phyloP scores from a whole-genome alignment of 2,329 filamentous ascomycete genomes.

The Purpureocillium takamizusanense region DNA sequence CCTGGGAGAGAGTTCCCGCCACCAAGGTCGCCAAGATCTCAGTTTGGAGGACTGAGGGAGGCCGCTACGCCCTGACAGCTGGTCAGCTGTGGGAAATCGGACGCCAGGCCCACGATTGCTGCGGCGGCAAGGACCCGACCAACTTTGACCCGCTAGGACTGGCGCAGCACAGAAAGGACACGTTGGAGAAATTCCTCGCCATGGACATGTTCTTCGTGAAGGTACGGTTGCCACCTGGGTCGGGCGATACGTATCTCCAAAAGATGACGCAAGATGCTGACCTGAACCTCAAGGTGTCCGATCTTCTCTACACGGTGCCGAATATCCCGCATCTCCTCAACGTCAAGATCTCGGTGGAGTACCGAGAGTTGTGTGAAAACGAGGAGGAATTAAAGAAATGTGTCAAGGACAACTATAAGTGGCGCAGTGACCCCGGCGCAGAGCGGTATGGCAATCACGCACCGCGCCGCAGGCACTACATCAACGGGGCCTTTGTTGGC shows the following conservation, averaged over 20 bases:
- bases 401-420: slow-evolving; percentile 36
- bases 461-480: slow-evolving; percentile 48
- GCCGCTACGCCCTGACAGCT: slow-evolving; percentile 45
- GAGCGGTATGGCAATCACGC: slow-evolving; percentile 43
- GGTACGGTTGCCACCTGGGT: slow-evolving; percentile 27
- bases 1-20: slow-evolving; percentile 48
- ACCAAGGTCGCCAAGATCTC: slow-evolving; percentile 44
- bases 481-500: slow-evolving; percentile 44
- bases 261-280: not conserved
- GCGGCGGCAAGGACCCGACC: slow-evolving; percentile 35
- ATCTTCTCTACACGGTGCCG: slow-evolving; percentile 50
- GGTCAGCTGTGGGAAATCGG: slow-evolving; percentile 43
- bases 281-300: slow-evolving; percentile 38
- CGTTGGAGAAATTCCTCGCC: slow-evolving; percentile 43
- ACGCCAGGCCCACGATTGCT: slow-evolving; percentile 42
- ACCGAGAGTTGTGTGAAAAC: slow-evolving; percentile 48
- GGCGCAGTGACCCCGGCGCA: slow-evolving; percentile 49
- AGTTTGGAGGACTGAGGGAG: slow-evolving; percentile 51
- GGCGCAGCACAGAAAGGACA: slow-evolving; percentile 37
- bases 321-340: slow-evolving; percentile 49
- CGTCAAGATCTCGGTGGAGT: slow-evolving; percentile 46
- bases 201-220: slow-evolving; percentile 61
- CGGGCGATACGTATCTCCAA: not conserved
- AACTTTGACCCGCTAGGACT: slow-evolving; percentile 27
- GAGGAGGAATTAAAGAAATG: slow-evolving; percentile 35